Conservation (phyloP, 306 rosid species). For the Fragaria vesca region DNA sequence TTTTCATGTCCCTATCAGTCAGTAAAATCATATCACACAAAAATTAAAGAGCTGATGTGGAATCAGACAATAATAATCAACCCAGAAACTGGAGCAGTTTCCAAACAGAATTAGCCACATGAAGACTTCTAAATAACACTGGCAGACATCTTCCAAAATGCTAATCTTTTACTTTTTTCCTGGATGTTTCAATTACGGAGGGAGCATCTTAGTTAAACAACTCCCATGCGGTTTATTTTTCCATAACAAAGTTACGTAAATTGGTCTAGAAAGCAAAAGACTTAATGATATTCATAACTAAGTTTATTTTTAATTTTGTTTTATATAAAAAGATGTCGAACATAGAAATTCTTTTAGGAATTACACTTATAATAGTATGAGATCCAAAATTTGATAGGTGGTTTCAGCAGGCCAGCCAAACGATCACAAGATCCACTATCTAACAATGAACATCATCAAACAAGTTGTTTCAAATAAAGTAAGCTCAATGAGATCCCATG, state of each 20-base stretch:
- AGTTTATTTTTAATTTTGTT: not conserved
- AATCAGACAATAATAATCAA: constrained; percentile 11
- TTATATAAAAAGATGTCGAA: not conserved
- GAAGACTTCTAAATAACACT: not conserved
- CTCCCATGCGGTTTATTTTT: not conserved
- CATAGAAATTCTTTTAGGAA: not conserved
- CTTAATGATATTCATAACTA: not conserved
- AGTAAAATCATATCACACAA: constrained; percentile 20
- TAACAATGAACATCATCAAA: not conserved
- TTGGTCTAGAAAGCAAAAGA: not conserved
- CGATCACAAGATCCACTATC: not conserved
- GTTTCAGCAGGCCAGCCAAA: not conserved
- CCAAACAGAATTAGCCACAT: not conserved
- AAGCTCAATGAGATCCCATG: not conserved
- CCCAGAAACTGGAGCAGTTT: constrained; percentile 9
- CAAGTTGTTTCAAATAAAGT: not conserved
- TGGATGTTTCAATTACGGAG: not conserved
- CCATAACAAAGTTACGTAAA: not conserved
- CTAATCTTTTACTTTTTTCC: not conserved
- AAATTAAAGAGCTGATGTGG: constrained; percentile 1
- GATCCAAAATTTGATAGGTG: not conserved
- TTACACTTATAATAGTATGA: not conserved
- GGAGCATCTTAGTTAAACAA: not conserved
- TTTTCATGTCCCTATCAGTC: constrained; percentile 75
- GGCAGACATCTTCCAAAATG: not conserved